A percentile compares a stretch with the other conserved stretches of the same genome.
Evolutionary conservation across 2,329 filamentous ascomycete genomes (phyloP).

Genomic region (Tolypocladium capitatum): DNA sequence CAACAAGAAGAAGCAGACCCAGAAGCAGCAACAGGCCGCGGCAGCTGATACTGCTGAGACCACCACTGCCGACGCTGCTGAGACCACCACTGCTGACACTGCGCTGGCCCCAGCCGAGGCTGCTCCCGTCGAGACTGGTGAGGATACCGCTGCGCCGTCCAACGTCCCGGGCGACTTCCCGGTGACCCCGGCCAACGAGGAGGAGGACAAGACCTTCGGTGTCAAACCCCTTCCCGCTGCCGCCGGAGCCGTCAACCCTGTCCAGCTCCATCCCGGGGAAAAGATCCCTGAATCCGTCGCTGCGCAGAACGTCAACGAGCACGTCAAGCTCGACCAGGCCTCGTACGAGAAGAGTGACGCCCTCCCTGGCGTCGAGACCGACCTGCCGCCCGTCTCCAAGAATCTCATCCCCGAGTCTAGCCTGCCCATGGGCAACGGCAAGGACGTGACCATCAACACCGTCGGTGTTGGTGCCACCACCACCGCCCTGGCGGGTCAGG

Average conservation of each 20-base stretch:
- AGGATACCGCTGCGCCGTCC: slow-evolving; percentile 16
- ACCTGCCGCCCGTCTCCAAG: slow-evolving; percentile 41
- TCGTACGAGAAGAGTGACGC: slow-evolving; percentile 75
- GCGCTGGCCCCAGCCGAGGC: not conserved
- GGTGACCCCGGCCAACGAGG: slow-evolving; percentile 47
- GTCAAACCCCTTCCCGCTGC: slow-evolving; percentile 51
- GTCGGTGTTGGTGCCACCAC: slow-evolving; percentile 48
- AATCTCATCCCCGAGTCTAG: slow-evolving; percentile 73
- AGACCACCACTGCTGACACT: slow-evolving; percentile 5
- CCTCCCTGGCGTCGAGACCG: slow-evolving; percentile 34
- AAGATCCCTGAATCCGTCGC: slow-evolving; percentile 60
- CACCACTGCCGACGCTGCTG: slow-evolving; percentile 4
- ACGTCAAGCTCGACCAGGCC: slow-evolving; percentile 67
- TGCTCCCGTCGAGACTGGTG: slow-evolving; percentile 4
- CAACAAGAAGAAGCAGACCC: slow-evolving; percentile 29
- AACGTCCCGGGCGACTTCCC: slow-evolving; percentile 39
- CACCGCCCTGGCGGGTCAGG: slow-evolving; percentile 51
- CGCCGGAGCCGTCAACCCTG: slow-evolving; percentile 59
- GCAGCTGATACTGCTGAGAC: slow-evolving; percentile 5
- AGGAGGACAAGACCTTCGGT: slow-evolving; percentile 38
- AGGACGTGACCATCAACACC: slow-evolving; percentile 33
- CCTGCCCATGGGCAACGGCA: slow-evolving; percentile 45
- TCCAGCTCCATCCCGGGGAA: slow-evolving; percentile 68
- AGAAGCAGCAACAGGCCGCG: slow-evolving; percentile 9
- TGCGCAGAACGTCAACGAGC: slow-evolving; percentile 53